phyloP scores from a whole-genome alignment of 768 basidiomycete genomes.

The Mycena filopes region DNA sequence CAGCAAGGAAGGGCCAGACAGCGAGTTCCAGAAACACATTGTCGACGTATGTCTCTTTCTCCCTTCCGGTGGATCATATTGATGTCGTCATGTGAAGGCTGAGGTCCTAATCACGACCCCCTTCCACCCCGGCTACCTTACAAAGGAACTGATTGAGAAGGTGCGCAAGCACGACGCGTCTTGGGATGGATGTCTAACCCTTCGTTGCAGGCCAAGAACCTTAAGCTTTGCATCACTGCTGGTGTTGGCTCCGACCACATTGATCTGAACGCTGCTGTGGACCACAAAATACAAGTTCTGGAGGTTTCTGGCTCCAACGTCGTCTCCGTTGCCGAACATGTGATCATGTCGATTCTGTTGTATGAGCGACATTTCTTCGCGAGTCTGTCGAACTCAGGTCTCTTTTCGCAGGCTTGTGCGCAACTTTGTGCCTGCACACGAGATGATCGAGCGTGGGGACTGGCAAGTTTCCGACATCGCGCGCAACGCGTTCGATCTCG shows the following conservation, averaged over 20 bases:
- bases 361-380: not conserved
- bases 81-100: constrained; percentile 55
- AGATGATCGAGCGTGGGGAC: constrained; percentile 88
- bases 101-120: constrained; percentile 87
- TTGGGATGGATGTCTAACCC: constrained; percentile 11
- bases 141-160: constrained; percentile 76
- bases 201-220: constrained; percentile 79
- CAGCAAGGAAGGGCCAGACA: constrained; percentile 85
- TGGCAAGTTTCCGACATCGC: constrained; percentile 90
- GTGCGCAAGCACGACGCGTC: constrained; percentile 42
- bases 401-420: constrained; percentile 68
- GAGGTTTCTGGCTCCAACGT: constrained; percentile 93
- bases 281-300: constrained; percentile 81
- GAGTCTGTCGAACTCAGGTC: not conserved
- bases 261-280: constrained; percentile 89
- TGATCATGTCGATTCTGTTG: constrained; percentile 89
- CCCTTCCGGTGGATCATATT: constrained; percentile 17
- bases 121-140: constrained; percentile 89
- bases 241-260: constrained; percentile 93
- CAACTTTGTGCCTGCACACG: constrained; percentile 90
- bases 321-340: constrained; percentile 91
- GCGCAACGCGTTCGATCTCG: constrained; percentile 87
- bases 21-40: constrained; percentile 85
- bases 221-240: constrained; percentile 91
- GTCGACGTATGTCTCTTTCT: constrained; percentile 65